phyloP scores from a whole-genome alignment of 2,329 filamentous ascomycete species.

The Davidsoniella virescens region DNA sequence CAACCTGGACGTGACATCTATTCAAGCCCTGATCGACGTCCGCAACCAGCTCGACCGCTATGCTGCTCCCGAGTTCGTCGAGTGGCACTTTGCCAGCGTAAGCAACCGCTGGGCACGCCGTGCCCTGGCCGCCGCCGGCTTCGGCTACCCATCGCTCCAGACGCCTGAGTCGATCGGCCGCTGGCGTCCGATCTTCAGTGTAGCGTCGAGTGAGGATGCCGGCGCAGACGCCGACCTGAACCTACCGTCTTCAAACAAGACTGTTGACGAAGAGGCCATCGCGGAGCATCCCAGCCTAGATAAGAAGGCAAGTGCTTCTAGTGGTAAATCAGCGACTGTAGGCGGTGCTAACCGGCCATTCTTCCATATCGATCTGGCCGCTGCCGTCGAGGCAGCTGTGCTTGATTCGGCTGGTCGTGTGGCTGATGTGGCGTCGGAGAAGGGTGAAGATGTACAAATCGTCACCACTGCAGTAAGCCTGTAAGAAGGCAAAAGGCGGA shows the following conservation, averaged over 20 bases:
- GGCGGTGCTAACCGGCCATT: conserved; percentile 29
- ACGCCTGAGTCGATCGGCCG: conserved; percentile 17
- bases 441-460: conserved; percentile 2
- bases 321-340: conserved; percentile 17
- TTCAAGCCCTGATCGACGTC: conserved; percentile 40
- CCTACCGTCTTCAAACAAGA: neutral
- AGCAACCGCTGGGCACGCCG: conserved; percentile 41
- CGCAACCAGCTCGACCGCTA: conserved; percentile 38
- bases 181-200: conserved; percentile 22
- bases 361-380: conserved; percentile 30
- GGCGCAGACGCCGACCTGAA: conserved; percentile 3
- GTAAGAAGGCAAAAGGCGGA: neutral
- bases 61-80: conserved; percentile 29
- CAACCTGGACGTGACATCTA: conserved; percentile 38
- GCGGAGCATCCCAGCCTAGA: conserved; percentile 11
- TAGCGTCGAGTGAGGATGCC: conserved; percentile 17
- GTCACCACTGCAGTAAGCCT: neutral
- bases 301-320: conserved; percentile 13
- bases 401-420: neutral
- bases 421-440: neutral
- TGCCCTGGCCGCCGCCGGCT: conserved; percentile 38
- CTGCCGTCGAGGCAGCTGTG: conserved; percentile 25
- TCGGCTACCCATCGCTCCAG: conserved; percentile 28
- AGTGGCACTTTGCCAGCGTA: conserved; percentile 39
- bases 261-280: conserved; percentile 4